Percentiles rank a stretch among this genome's conserved stretches.
phyloP scores from a whole-genome alignment of 352 stramenopile genomes.

The Elongisporangium undulatum region DNA sequence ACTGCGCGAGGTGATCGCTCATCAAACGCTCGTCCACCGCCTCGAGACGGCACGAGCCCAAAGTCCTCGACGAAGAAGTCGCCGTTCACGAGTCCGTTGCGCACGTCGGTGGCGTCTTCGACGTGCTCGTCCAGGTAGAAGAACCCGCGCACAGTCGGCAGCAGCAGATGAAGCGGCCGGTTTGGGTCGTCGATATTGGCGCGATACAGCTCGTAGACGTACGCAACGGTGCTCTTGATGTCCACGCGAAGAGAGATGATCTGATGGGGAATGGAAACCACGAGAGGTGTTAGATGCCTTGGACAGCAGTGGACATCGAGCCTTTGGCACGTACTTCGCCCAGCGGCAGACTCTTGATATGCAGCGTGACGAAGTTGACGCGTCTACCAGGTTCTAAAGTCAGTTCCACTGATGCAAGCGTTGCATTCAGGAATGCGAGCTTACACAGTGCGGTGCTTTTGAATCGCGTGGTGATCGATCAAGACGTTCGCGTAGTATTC shows the following conservation, averaged over 20 bases:
- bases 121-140: slow-evolving; percentile 71
- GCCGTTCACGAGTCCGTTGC: slow-evolving; percentile 58
- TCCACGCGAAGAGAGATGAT: slow-evolving; percentile 62
- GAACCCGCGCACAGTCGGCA: slow-evolving; percentile 56
- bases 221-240: slow-evolving; percentile 40
- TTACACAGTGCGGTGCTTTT: slow-evolving; percentile 55
- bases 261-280: slow-evolving; percentile 7
- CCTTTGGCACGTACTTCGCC: slow-evolving; percentile 40
- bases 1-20: not conserved
- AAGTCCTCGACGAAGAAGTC: slow-evolving; percentile 71
- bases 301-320: not conserved
- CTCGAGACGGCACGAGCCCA: slow-evolving; percentile 26
- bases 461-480: slow-evolving; percentile 41
- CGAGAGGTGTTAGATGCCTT: slow-evolving; percentile 1
- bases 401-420: not conserved
- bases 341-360: slow-evolving; percentile 76
- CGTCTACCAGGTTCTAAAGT: not conserved
- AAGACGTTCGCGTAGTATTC: slow-evolving; percentile 54
- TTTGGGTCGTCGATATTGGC: slow-evolving; percentile 50
- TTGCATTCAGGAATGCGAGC: not conserved
- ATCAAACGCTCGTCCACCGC: slow-evolving; percentile 1
- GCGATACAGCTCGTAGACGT: slow-evolving; percentile 79
- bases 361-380: slow-evolving; percentile 52
- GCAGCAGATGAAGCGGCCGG: slow-evolving; percentile 55
- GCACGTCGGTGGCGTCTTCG: slow-evolving; percentile 52